phyloP scores from a whole-genome alignment of 2,329 filamentous ascomycete genomes.

The Epichloe uncinata region DNA sequence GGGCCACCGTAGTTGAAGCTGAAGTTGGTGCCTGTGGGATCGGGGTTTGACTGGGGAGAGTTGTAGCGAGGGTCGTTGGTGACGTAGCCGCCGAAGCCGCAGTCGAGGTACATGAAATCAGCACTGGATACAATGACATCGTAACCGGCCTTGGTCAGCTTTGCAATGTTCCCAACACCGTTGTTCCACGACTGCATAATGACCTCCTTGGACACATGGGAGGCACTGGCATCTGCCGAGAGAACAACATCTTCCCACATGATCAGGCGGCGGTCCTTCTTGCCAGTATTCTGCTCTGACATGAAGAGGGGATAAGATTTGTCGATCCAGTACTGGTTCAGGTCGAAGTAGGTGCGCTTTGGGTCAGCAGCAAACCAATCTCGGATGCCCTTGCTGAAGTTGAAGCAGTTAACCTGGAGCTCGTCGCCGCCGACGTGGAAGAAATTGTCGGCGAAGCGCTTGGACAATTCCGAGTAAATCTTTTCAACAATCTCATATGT shows the following conservation, averaged over 20 bases:
- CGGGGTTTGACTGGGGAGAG: constrained; percentile 33
- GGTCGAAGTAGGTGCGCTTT: constrained; percentile 30
- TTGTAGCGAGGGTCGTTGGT: constrained; percentile 44
- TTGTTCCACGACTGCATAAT: constrained; percentile 43
- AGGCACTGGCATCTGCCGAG: constrained; percentile 26
- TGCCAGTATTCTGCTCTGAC: constrained; percentile 9
- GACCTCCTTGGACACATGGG: constrained; percentile 33
- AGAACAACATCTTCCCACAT: constrained; percentile 45
- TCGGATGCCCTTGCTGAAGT: constrained; percentile 35
- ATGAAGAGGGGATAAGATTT: constrained; percentile 35
- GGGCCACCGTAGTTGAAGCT: constrained; percentile 41
- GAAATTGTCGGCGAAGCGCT: constrained; percentile 36
- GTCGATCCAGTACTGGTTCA: constrained; percentile 42
- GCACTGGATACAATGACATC: constrained; percentile 42
- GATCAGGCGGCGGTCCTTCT: constrained; percentile 34
- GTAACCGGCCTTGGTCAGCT: constrained; percentile 35
- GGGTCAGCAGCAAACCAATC: constrained; percentile 36
- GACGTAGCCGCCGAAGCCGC: constrained; percentile 39
- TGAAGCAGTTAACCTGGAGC: constrained; percentile 40
- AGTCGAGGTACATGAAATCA: constrained; percentile 44
- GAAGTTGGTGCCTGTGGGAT: constrained; percentile 18
- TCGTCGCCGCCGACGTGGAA: constrained; percentile 45
- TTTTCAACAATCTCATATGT: constrained; percentile 40
- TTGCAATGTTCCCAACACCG: constrained; percentile 35
- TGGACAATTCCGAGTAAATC: constrained; percentile 39